phyloP scores from a whole-genome alignment of 306 rosid species.

The Boehmeria nivea region DNA sequence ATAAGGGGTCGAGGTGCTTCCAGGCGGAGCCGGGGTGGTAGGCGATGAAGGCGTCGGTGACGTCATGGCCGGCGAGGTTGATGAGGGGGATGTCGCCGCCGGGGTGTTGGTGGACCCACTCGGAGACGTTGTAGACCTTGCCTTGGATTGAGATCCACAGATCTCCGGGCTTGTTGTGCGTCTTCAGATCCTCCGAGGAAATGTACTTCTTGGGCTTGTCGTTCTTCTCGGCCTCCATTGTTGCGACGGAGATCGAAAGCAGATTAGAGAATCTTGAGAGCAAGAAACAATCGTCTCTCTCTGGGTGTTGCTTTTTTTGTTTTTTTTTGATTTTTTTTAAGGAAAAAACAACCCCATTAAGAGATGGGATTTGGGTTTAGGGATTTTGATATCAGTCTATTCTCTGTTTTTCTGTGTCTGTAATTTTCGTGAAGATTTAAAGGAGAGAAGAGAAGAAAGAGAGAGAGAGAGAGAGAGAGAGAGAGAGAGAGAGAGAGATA shows the following conservation, averaged over 20 bases:
- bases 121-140: constrained; percentile 34
- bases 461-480: neutral
- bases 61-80: constrained; percentile 74
- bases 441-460: neutral
- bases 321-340: neutral
- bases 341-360: constrained; percentile 6
- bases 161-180: constrained; percentile 34
- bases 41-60: constrained; percentile 72
- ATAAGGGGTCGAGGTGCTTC: constrained; percentile 33
- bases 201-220: constrained; percentile 27
- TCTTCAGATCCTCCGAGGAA: constrained; percentile 26
- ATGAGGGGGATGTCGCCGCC: constrained; percentile 60
- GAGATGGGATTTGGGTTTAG: neutral
- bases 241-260: neutral
- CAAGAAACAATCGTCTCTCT: neutral
- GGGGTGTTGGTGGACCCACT: constrained; percentile 51
- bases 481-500: neutral
- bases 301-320: neutral
- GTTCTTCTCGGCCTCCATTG: constrained; percentile 28
- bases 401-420: neutral
- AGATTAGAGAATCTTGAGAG: neutral
- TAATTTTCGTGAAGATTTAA: neutral
- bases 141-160: constrained; percentile 45
- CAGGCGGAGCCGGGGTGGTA: constrained; percentile 56
- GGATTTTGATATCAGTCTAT: neutral